A percentile compares a stretch with the other conserved stretches of the same genome.
These are phyloP conservation scores for Fusarium sambucinum DNA, from an alignment of 2,329 filamentous ascomycete genomes.

Conservation along the genomic window DNA sequence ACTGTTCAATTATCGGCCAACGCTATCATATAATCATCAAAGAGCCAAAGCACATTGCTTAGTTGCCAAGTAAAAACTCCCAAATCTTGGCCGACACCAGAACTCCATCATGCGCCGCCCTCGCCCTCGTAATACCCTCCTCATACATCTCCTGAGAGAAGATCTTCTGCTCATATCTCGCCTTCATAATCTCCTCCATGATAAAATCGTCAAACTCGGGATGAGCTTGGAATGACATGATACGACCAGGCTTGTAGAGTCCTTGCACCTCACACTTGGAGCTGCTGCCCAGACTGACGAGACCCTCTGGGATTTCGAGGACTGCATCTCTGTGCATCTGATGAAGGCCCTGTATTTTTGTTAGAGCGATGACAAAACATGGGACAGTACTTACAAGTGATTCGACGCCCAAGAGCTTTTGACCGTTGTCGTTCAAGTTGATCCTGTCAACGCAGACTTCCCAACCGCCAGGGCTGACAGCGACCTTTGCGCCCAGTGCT, in stretches of 20 bases:
- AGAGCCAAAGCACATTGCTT: accelerated
- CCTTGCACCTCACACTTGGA: constrained; percentile 56
- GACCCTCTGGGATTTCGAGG: constrained; percentile 52
- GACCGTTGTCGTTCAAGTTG: constrained; percentile 53
- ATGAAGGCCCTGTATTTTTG: constrained; percentile 48
- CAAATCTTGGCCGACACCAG: constrained; percentile 47
- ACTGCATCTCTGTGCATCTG: constrained; percentile 62
- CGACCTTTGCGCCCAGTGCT: constrained; percentile 55
- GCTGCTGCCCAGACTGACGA: constrained; percentile 55
- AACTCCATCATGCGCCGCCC: constrained; percentile 47
- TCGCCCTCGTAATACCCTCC: constrained; percentile 47
- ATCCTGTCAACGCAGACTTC: constrained; percentile 57
- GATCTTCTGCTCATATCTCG: constrained; percentile 45
- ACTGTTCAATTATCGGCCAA: background rate
- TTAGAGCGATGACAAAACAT: background rate
- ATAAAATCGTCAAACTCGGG: constrained; percentile 57
- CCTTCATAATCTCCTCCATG: constrained; percentile 51
- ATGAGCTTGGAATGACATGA: constrained; percentile 59
- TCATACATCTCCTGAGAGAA: constrained; percentile 47
- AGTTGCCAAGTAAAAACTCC: constrained; percentile 40
- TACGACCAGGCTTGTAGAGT: constrained; percentile 52
- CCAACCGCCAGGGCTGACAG: constrained; percentile 55
- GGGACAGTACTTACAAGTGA: constrained; percentile 39
- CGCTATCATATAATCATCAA: background rate
- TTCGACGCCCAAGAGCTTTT: constrained; percentile 51